Percentiles rank a stretch among this genome's conserved stretches.
These are phyloP conservation scores for Fusarium sp. DNA, from an alignment of 2,329 filamentous ascomycete genomes.

Conservation along the genomic window DNA sequence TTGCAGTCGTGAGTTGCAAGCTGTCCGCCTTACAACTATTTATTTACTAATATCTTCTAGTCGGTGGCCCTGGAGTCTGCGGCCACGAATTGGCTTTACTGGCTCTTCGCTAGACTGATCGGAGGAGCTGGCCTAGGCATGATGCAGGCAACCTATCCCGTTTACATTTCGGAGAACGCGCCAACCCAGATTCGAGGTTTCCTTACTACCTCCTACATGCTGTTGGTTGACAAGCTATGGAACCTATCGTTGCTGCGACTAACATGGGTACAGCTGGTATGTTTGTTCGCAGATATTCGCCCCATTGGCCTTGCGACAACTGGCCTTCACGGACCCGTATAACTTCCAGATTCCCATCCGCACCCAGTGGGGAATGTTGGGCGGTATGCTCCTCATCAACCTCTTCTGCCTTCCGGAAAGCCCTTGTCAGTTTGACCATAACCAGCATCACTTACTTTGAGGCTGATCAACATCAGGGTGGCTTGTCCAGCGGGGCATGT, in stretches of 20 bases:
- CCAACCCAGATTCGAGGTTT: constrained; percentile 2
- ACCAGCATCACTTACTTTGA: neutral
- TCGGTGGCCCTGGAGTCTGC: constrained; percentile 27
- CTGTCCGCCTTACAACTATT: neutral
- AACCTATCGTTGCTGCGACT: too few relatives aligned
- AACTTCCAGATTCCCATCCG: constrained; percentile 6
- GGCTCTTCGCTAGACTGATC: constrained; percentile 23
- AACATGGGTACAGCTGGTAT: constrained; percentile 71
- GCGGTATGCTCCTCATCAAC: constrained; percentile 10
- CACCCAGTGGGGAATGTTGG: constrained; percentile 14
- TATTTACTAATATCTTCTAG: neutral
- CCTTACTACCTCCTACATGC: neutral
- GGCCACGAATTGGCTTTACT: constrained; percentile 46
- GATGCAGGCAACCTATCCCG: constrained; percentile 47
- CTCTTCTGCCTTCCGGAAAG: constrained; percentile 6
- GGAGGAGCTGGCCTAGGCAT: constrained; percentile 66
- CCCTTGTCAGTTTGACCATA: neutral
- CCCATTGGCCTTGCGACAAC: constrained; percentile 6
- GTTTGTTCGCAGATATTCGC: constrained; percentile 50
- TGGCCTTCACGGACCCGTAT: constrained; percentile 8
- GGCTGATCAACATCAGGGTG: neutral
- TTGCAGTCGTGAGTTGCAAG: constrained; percentile 14
- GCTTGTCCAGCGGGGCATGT: constrained; percentile 2
- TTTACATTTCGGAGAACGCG: neutral
- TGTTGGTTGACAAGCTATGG: too few relatives aligned